Conservation (phyloP, 1,284 basidiomycete genomes). For the Moesziomyces antarcticus region DNA sequence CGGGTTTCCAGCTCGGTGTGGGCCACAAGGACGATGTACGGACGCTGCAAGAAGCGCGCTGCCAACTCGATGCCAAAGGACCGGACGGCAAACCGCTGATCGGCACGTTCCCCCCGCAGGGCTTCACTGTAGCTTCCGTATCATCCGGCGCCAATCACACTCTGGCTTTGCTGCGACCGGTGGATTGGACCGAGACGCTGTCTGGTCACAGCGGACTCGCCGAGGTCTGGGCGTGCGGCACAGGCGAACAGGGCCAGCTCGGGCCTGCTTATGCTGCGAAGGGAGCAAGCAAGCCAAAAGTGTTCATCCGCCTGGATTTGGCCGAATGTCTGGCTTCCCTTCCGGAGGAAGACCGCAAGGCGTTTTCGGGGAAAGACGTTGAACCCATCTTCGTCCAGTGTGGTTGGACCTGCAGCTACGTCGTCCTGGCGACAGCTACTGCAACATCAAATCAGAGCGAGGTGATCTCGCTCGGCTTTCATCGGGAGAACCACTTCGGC, state of each 20-base stretch:
- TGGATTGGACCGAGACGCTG: not conserved
- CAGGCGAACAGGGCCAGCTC: slow-evolving; percentile 30
- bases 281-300: not conserved
- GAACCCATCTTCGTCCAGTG: slow-evolving; percentile 3
- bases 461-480: slow-evolving; percentile 32
- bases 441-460: slow-evolving; percentile 7
- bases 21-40: slow-evolving; percentile 28
- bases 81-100: not conserved
- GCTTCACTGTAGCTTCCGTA: slow-evolving; percentile 10
- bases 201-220: not conserved
- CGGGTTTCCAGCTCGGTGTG: slow-evolving; percentile 38
- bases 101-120: slow-evolving; percentile 19
- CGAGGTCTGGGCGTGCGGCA: slow-evolving; percentile 31
- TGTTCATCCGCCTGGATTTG: slow-evolving; percentile 27
- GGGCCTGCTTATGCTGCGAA: slow-evolving; percentile 7
- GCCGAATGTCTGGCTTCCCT: not conserved
- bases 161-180: slow-evolving; percentile 19
- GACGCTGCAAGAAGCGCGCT: slow-evolving; percentile 12
- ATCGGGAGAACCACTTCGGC: slow-evolving; percentile 34
- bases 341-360: not conserved
- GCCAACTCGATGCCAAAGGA: slow-evolving; percentile 1
- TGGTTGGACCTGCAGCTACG: slow-evolving; percentile 49
- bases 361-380: slow-evolving; percentile 10
- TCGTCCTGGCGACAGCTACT: slow-evolving; percentile 9
- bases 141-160: slow-evolving; percentile 49